Evolutionary conservation across 768 basidiomycete species (phyloP), one percentile per base, ranked within the genome.

Genomic region (Xerocomus brunneocitrinus): DNA sequence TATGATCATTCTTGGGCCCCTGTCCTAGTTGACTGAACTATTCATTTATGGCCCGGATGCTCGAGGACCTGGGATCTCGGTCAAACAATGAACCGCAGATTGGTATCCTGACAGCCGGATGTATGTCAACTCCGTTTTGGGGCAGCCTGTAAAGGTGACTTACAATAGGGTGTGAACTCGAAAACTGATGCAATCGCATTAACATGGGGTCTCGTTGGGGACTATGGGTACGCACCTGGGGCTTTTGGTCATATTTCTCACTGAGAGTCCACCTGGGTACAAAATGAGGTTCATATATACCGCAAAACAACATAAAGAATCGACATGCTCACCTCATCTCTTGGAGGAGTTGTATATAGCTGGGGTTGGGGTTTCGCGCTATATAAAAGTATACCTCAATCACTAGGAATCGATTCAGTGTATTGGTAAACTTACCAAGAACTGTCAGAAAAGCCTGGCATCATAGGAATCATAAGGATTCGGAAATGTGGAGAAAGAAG

Each of bases 381-480:
- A 50, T 49, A 13, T 34, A 60, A 42, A 30, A 28, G 14, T 3
- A 27, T 30, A 28, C 14, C 6, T 57, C 34, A 54, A 27, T 35
- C 19, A 22, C 13, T 28, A 22, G 5, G 16, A 45, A 55, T 52
- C 30, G n/a, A 30, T 22, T 30, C 36, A n/a, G 50, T 24, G 34
- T 22, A 9, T 14, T 7, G 24, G 27, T 2, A 12, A 36, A 38
- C 77, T 44, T 60, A 82, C 82, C 70, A 16, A 89, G 70, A 14
- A 73, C 77, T 34, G 73, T 64, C 45, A 85, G 78, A 65, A 89
- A 87, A 0, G 87, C 80, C 77, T 79, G 51, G 34, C 1, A 47
- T 38, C 22, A 46, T 16, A 8, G 12, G 10, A 24, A 16, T 53
- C 46, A 46, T n/a, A 24, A 8, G 9, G 10, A 19, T 2, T 24